phyloP scores from a whole-genome alignment of 1,284 basidiomycete genomes.

The Irpex lacteus region DNA sequence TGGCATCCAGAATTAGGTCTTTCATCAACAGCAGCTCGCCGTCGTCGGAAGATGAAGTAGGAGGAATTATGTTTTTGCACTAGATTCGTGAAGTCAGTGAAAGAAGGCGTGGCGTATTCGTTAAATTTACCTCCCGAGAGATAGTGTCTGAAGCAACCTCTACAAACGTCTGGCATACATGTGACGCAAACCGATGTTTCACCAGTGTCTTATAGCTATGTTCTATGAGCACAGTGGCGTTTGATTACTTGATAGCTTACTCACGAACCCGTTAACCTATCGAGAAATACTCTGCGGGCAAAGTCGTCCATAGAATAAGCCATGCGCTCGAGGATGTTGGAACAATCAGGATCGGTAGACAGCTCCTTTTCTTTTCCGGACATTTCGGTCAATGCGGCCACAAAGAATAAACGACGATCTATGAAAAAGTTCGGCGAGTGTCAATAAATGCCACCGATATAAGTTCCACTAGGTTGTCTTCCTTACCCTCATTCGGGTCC shows the following conservation, averaged over 20 bases:
- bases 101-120: background rate
- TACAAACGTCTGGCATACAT: constrained; percentile 89
- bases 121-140: constrained; percentile 68
- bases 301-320: constrained; percentile 92
- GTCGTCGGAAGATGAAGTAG: constrained; percentile 44
- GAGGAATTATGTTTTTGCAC: constrained; percentile 63
- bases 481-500: constrained; percentile 74
- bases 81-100: constrained; percentile 26
- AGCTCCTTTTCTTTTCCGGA: constrained; percentile 84
- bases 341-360: constrained; percentile 90
- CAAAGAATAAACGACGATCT: constrained; percentile 84
- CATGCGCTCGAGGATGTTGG: constrained; percentile 85
- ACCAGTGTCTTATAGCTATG: constrained; percentile 65
- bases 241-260: constrained; percentile 29
- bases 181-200: constrained; percentile 85
- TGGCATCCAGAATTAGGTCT: constrained; percentile 61
- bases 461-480: background rate
- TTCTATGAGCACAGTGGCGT: background rate
- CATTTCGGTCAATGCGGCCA: constrained; percentile 83
- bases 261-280: constrained; percentile 83
- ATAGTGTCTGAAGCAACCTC: constrained; percentile 72
- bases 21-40: constrained; percentile 76
- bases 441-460: background rate
- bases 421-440: background rate
- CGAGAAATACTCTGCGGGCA: constrained; percentile 82